Base-by-base conservation (phyloP, 2,329 filamentous ascomycete genomes). In the Pseudopyrenochaeta lycopersici region DNA sequence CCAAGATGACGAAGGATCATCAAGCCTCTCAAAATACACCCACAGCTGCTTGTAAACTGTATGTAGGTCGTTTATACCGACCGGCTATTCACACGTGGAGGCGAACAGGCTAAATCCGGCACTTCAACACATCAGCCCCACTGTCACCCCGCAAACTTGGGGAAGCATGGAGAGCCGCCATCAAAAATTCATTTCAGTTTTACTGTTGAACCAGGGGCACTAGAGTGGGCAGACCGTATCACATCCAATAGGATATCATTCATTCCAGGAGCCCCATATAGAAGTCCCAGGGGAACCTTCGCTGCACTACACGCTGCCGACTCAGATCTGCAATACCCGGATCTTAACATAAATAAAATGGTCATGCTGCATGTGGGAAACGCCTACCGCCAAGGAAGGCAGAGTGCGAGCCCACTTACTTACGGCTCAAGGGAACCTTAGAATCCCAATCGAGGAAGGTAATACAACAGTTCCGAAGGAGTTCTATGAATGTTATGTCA, bases 81-180 rank as follows among this genome's bases (percentile, higher is more conserved):
- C 59, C 65, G 68, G 68, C 45, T 71, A 60, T 62, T 64, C 32
- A 65, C 42, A 27, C 38, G 41, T 49, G 48, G 32, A 42, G 47
- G 52, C 54, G 33, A 62, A 58, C 66, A 71, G 69, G 63, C 66
- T 74, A 73, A 72, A 68, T 33, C 57, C 61, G 56, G 62, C 56
- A 70, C 42, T 57, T 58, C 46, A 46, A 49, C 36, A 42, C 38
- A 42, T 52, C 21, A 43, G 64, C 57, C 59, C 58, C 62, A 63
- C 58, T 57, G 54, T 18, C 62, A 69, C 69, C 65, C 70, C 70
- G 59, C 67, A 71, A 62, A 14, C 35, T 46, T 49, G 38, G 56
- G 45, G 43, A 57, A 58, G 58, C 60, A 60, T 49, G 47, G 46
- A 59, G 46, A 61, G 40, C 46, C 44, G 50, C 47, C 56, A 58